Conservation (phyloP, 345 rosid genomes). For the Cardiospermum halicacabum region DNA sequence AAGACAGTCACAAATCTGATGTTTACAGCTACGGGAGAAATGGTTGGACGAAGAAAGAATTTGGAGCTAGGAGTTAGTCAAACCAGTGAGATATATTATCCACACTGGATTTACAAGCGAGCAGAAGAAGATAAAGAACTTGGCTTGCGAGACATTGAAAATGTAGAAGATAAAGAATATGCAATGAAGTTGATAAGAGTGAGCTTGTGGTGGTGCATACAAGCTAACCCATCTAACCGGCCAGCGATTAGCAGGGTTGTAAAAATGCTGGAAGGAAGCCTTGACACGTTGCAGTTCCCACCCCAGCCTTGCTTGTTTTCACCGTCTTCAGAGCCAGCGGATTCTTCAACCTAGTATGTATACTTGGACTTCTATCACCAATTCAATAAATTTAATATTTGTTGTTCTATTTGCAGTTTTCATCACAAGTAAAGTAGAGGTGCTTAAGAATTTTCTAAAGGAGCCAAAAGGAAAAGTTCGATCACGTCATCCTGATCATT, state of each 20-base stretch:
- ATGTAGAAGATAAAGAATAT: neutral
- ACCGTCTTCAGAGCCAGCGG: neutral
- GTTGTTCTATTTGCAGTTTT: no score
- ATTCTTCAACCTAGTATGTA: neutral
- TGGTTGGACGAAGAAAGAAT: neutral
- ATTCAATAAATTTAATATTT: no score
- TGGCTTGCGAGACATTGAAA: neutral
- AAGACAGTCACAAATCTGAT: neutral
- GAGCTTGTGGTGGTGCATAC: conserved; percentile 17
- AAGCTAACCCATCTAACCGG: neutral
- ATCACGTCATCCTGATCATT: no score
- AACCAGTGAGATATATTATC: neutral
- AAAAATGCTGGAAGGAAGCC: conserved; percentile 7
- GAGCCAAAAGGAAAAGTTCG: no score
- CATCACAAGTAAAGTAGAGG: no score
- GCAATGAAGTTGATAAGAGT: conserved; percentile 7
- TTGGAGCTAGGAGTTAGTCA: neutral
- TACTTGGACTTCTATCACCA: no score
- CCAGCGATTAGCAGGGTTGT: neutral
- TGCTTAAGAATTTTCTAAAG: no score
- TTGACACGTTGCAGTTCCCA: conserved; percentile 1
- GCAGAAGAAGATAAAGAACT: neutral
- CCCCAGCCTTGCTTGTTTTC: conserved; percentile 2
- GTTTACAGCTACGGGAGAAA: no score
- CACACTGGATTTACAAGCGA: no score